Evolutionary conservation across 345 rosid species (phyloP), one percentile per base, ranked within the genome.

Genomic region (Theobroma cacao): DNA sequence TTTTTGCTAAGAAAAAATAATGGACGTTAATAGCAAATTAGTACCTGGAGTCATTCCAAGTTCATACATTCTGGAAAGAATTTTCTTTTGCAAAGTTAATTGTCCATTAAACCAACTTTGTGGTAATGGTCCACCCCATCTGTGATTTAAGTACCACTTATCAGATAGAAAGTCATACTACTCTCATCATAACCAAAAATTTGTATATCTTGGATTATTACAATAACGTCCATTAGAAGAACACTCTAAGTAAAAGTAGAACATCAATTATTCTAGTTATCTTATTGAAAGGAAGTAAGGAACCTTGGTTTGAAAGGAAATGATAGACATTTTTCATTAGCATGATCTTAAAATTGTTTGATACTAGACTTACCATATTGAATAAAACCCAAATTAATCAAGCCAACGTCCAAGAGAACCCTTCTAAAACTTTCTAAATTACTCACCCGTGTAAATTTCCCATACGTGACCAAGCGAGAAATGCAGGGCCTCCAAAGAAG

Each of bases 391-490:
- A 41, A 75, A 45, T 62, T 60, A 31, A 36, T 14, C 52, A 36
- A 38, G 22, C 34, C 52, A 50, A 59, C 53, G 47, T 36, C 34
- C 14, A 77, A 36, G 58, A 63, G 26, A 69, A 60, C 30, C 64
- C 40, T 60, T 55, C 52, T 65, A 66, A 80, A 71, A 59, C 20
- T 31, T 72, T 60, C 69, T 11, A 53, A 67, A 75, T 52, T 47
- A 63, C 88, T 84, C 56, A 89, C 95, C 93, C 79, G n/a, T 89
- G 93, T 82, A 91, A 83, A 80, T 91, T 91, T 81, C 83, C 91
- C 93, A 89, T 91, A 36, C 92, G 93, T 41, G 90, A 89, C 95
- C 95, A 89, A 26, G 95, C 91, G 64, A 91, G 91, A 88, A 91
- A 91, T 76, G 89, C 95, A 70, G 95, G 95, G 33, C 95, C 95